Evolutionary conservation across 306 rosid species (phyloP).

Genomic region (Quercus rubra): DNA sequence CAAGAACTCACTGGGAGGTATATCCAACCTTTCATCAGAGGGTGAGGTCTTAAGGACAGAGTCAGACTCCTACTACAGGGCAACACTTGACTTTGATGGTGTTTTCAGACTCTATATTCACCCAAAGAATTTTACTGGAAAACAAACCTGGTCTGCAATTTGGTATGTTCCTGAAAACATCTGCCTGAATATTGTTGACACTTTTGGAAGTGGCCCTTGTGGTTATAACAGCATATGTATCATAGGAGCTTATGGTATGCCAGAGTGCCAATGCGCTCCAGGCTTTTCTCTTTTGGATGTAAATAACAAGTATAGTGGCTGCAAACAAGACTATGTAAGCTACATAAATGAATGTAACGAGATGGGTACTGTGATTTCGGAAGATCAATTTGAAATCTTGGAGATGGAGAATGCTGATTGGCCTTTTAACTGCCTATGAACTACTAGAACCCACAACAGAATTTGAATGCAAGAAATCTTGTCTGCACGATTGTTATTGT

Average conservation of each 20-base stretch:
- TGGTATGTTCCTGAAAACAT: neutral
- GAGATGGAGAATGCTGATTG: neutral
- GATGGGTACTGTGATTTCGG: neutral
- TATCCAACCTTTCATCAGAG: neutral
- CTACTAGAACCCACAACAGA: neutral
- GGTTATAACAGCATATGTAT: neutral
- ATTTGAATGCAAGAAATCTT: neutral
- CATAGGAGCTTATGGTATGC: neutral
- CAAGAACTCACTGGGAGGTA: neutral
- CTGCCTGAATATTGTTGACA: neutral
- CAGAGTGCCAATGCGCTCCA: neutral
- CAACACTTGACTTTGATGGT: neutral
- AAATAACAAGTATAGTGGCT: neutral
- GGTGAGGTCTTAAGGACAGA: no score
- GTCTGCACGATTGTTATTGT: slow-evolving; percentile 1
- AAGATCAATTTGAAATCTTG: neutral
- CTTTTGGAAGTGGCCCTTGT: neutral
- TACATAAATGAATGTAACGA: neutral
- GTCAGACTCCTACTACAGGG: neutral
- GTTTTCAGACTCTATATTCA: neutral
- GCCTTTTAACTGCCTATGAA: neutral
- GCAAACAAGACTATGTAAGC: neutral
- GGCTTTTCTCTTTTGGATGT: neutral
- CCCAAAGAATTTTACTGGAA: neutral
- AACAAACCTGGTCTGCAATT: neutral